Conservation (phyloP, 306 rosid species). For the Quercus cerris region DNA sequence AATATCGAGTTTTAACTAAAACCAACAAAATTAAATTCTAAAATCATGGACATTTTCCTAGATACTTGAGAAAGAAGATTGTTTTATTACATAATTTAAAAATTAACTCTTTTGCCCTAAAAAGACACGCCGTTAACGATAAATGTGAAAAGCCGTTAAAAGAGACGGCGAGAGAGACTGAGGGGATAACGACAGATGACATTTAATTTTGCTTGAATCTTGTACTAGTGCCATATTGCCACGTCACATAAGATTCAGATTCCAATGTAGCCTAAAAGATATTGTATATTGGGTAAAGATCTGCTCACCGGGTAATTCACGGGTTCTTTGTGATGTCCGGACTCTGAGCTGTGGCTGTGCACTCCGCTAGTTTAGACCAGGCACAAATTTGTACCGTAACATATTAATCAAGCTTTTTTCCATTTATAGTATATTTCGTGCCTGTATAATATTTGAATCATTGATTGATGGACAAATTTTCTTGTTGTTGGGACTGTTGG, state of each 20-base stretch:
- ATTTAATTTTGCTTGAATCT: slow-evolving; percentile 12
- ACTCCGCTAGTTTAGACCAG: background rate
- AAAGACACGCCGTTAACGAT: background rate
- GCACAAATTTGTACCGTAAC: background rate
- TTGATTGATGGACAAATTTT: too few relatives aligned
- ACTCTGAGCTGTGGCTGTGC: background rate
- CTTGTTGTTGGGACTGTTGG: too few relatives aligned
- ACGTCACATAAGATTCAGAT: slow-evolving; percentile 11
- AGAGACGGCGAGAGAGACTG: background rate
- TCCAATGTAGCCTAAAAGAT: background rate
- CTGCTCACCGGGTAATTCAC: background rate
- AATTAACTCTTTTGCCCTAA: too few relatives aligned
- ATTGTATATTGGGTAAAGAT: background rate
- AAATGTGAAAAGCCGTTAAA: too few relatives aligned
- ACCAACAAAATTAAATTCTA: too few relatives aligned
- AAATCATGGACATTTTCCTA: too few relatives aligned
- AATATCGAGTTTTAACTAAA: fast-evolving
- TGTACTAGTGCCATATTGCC: background rate
- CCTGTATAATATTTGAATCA: background rate
- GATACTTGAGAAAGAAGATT: fast-evolving
- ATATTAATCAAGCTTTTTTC: background rate
- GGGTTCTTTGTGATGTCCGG: background rate
- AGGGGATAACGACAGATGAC: background rate
- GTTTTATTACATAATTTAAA: too few relatives aligned
- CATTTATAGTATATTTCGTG: background rate